These are phyloP conservation scores for Rhypophila decipiens DNA, from an alignment of 495 filamentous ascomycete genomes.

Conservation along the genomic window DNA sequence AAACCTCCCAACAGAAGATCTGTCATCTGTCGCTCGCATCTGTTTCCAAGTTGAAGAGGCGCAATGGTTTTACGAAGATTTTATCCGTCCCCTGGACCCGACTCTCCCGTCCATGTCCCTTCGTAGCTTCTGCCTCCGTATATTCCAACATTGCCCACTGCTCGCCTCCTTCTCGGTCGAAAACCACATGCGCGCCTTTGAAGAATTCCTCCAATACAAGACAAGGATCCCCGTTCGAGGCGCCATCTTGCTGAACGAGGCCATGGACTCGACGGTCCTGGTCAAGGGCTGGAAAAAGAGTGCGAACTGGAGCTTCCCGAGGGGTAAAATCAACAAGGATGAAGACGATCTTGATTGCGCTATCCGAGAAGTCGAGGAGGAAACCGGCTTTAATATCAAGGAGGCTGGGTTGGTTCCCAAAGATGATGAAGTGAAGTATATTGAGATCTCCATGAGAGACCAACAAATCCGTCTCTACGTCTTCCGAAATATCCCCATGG, in stretches of 20 bases:
- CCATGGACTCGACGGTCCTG: constrained; percentile 84
- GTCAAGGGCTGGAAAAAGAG: constrained; percentile 98
- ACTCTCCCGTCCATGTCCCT: constrained; percentile 76
- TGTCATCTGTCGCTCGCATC: constrained; percentile 82
- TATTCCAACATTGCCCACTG: constrained; percentile 89
- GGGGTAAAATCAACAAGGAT: constrained; percentile 96
- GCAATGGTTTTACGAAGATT: constrained; percentile 99
- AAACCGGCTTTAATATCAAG: constrained; percentile 82
- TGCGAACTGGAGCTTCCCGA: constrained; percentile 90
- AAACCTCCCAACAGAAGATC: constrained; percentile 85
- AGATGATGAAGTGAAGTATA: constrained; percentile 62
- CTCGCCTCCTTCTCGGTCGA: constrained; percentile 73
- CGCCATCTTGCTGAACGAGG: constrained; percentile 82
- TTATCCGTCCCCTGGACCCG: constrained; percentile 85
- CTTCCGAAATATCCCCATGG: constrained; percentile 76
- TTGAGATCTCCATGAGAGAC: constrained; percentile 82
- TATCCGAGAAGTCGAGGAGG: constrained; percentile 88
- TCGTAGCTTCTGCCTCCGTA: constrained; percentile 72
- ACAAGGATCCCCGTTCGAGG: constrained; percentile 88
- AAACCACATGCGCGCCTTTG: constrained; percentile 72
- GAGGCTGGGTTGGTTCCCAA: constrained; percentile 66
- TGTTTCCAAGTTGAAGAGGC: constrained; percentile 98
- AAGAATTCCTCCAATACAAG: constrained; percentile 89
- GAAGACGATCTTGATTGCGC: constrained; percentile 90
- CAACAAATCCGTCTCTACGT: constrained; percentile 90